Conservation (phyloP, 331 rosid species). For the Telfairia occidentalis region DNA sequence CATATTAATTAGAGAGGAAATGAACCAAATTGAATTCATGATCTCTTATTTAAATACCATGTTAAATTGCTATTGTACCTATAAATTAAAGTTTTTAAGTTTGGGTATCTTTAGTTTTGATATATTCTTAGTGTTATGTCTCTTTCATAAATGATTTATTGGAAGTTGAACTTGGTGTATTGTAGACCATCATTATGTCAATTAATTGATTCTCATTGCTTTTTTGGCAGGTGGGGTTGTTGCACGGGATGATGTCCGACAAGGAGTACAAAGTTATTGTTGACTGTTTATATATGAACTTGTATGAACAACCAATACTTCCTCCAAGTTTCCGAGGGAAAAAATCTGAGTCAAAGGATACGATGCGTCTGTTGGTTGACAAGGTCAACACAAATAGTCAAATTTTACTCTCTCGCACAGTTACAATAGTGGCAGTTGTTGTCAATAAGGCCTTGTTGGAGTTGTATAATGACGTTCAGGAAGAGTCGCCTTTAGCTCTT, state of each 20-base stretch:
- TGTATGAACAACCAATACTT: conserved; percentile 69
- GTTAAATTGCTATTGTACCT: background rate
- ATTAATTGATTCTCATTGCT: conserved; percentile 15
- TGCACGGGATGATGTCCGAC: conserved; percentile 76
- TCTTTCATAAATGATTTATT: background rate
- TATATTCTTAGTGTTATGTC: background rate
- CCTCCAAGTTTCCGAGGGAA: conserved; percentile 93
- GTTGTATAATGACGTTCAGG: conserved; percentile 60
- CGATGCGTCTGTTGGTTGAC: conserved; percentile 70
- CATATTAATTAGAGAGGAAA: background rate
- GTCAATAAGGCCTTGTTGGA: conserved; percentile 75
- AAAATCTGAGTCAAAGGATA: conserved; percentile 56
- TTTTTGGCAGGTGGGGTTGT: conserved; percentile 59
- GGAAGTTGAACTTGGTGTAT: background rate
- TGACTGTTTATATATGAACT: conserved; percentile 74
- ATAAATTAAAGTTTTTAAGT: background rate
- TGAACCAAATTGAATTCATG: background rate
- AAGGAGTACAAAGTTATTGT: conserved; percentile 89
- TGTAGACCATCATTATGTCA: background rate
- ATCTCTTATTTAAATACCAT: background rate
- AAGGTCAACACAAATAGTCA: conserved; percentile 87
- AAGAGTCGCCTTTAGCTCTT: conserved; percentile 73
- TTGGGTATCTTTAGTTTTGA: background rate
- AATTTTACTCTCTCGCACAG: conserved; percentile 58
- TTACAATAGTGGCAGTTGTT: conserved; percentile 61